A percentile compares a stretch with the other conserved stretches of the same genome.
phyloP scores from a whole-genome alignment of 2,329 filamentous ascomycete species.

The Microcyclospora pomicola region DNA sequence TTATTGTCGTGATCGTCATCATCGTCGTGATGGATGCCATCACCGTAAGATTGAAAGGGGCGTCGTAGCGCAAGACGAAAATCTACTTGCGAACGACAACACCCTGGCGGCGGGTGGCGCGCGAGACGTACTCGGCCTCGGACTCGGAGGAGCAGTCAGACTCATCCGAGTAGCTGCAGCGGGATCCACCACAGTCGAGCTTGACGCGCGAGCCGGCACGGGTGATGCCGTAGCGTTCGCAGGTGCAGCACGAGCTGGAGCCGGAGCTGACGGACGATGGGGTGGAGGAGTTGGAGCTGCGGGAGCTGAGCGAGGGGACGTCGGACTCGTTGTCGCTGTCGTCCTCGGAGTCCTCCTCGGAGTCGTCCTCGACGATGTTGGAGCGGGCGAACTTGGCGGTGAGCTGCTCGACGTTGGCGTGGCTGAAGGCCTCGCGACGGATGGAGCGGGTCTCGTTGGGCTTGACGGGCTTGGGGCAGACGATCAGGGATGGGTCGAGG shows the following conservation, averaged over 20 bases:
- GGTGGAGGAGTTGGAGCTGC: constrained; percentile 50
- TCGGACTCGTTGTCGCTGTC: constrained; percentile 26
- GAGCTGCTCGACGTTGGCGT: constrained; percentile 65
- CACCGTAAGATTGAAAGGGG: too few relatives aligned
- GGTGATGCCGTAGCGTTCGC: constrained; percentile 93
- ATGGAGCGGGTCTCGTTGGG: constrained; percentile 80
- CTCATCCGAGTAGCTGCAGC: constrained; percentile 65
- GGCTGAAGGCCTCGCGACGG: constrained; percentile 65
- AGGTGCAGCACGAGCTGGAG: constrained; percentile 56
- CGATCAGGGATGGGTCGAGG: constrained; percentile 76
- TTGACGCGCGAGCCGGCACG: constrained; percentile 80
- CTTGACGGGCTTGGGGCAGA: constrained; percentile 77
- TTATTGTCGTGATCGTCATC: constrained; percentile 1
- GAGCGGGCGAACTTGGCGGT: constrained; percentile 44
- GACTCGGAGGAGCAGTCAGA: constrained; percentile 55
- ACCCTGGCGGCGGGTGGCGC: constrained; percentile 32
- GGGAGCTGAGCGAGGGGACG: constrained; percentile 47
- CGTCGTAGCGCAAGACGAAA: too few relatives aligned
- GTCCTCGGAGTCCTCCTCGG: constrained; percentile 23
- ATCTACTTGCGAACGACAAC: constrained; percentile 26
- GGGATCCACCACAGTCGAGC: constrained; percentile 82
- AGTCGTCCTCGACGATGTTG: constrained; percentile 43
- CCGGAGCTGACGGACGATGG: constrained; percentile 39
- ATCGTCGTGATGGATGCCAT: background rate
- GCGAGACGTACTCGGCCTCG: constrained; percentile 35